Evolutionary conservation across 495 filamentous ascomycete genomes (phyloP), one percentile per base, ranked within the genome.

Genomic region (Penicillium flavigenum): DNA sequence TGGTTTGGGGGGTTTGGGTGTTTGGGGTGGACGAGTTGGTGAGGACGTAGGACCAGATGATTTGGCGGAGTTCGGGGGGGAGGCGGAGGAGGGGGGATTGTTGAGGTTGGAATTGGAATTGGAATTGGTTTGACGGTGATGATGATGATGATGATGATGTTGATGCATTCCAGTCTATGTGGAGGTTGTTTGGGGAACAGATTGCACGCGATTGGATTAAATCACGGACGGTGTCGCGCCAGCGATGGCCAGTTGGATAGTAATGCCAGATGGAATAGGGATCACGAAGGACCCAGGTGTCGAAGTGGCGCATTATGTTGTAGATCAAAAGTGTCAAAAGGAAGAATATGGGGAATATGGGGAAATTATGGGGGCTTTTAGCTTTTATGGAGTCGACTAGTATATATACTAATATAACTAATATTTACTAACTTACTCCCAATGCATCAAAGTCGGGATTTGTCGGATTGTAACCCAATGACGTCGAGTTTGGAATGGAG

Each of bases 41-140:
- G 54, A 83, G 77, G 60, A 81, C 76, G 52, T 82, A 78, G 16
- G 66, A 63, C 66, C 81, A 85, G 38, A 85, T 84, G 51, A 82
- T 75, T 26, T 81, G 65, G 14, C 83, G 79, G 53, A 86, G 73
- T 65, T 86, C 83, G 8, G 73, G 63, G 2, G 83, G 83, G 0
- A 82, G 66, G 42, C 60, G 63, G 31, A 77, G 55, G 45, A 77
- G 60, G 9, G 38, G 22, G 31, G 64, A 63, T 26, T 59, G 20
- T 52, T 75, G 75, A 2, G 64, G 29, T 19, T 62, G 19, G 64
- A 51, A 9, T 54, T 65, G 32, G 50, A 46, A 34, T 59, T 64
- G 20, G 54, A 4, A 24, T 24, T 22, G 22, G 22, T 1, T 22
- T 22, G 22, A 22, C 22, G 22, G 1, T 22, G 22, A 2, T 22